Evolutionary conservation across 2,329 filamentous ascomycete species (phyloP).

Genomic region (Stemphylium lycopersici): DNA sequence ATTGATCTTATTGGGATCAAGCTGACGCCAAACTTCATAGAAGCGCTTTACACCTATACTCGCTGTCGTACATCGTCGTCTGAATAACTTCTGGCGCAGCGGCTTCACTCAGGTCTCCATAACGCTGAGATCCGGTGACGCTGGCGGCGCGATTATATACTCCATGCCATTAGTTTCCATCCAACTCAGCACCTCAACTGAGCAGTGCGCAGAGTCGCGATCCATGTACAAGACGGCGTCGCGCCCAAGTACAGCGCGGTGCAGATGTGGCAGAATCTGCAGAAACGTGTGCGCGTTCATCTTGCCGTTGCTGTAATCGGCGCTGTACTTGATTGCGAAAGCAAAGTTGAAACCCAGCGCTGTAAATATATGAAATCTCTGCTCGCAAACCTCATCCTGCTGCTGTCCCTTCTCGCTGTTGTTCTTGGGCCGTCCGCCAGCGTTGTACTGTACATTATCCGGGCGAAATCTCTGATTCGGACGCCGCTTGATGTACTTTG

Average conservation of each 20-base stretch:
- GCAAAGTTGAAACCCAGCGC: constrained; percentile 3
- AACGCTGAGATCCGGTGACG: constrained; percentile 7
- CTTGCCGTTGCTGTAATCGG: constrained; percentile 4
- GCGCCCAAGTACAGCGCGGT: neutral
- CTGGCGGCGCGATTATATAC: neutral
- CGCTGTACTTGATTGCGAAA: neutral
- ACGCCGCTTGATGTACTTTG: too few species aligned
- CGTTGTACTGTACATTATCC: too few species aligned
- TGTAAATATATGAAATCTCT: neutral
- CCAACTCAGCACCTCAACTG: neutral
- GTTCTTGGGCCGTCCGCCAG: too few species aligned
- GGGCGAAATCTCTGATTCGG: too few species aligned
- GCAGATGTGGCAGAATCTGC: neutral
- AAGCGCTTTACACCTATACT: neutral
- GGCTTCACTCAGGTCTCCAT: constrained; percentile 10
- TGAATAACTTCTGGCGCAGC: neutral
- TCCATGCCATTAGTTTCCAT: constrained; percentile 1
- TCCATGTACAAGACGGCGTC: constrained; percentile 1
- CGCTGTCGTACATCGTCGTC: too few species aligned
- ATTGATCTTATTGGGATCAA: neutral
- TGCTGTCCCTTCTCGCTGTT: too few species aligned
- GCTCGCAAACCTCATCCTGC: too few species aligned
- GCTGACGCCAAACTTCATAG: neutral
- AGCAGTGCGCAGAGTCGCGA: neutral
- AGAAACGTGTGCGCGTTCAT: constrained; percentile 6